A percentile compares a stretch with the other conserved stretches of the same genome.
phyloP scores from a whole-genome alignment of 176 grass and related monocot genomes.

The Rhynchospora tenuis region DNA sequence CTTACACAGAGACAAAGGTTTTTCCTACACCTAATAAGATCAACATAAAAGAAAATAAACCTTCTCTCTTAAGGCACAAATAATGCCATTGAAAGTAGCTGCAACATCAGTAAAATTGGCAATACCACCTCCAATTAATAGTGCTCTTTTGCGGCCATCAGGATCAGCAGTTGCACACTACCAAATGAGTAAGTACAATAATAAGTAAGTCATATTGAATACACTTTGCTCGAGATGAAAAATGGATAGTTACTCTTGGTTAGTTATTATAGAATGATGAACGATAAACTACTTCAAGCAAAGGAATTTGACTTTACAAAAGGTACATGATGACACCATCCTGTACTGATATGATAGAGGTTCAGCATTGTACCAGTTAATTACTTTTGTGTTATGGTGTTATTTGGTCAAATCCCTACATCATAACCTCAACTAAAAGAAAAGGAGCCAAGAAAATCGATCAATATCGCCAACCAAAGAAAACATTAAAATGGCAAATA shows the following conservation, averaged over 20 bases:
- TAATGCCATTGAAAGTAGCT: constrained; percentile 87
- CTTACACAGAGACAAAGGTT: neutral
- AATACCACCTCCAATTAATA: constrained; percentile 93
- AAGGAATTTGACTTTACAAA: neutral
- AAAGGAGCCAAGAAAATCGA: neutral
- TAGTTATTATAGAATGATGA: neutral
- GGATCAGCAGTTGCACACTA: constrained; percentile 80
- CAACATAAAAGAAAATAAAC: constrained; percentile 9
- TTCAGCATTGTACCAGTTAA: neutral
- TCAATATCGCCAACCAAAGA: neutral
- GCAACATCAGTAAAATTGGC: constrained; percentile 99
- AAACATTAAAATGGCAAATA: neutral
- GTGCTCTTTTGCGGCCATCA: constrained; percentile 85
- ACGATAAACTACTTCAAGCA: neutral
- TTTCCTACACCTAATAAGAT: neutral
- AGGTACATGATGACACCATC: neutral
- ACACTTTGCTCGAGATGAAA: neutral
- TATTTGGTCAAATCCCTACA: neutral
- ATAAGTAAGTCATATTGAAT: neutral
- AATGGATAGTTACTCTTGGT: neutral
- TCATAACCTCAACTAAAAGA: neutral
- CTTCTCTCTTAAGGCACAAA: constrained; percentile 89
- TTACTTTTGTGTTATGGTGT: neutral
- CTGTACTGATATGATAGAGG: neutral
- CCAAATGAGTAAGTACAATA: neutral